Evolutionary conservation across 768 basidiomycete species (phyloP), one percentile per base, ranked within the genome.

Genomic region (Clavaria fumosa): DNA sequence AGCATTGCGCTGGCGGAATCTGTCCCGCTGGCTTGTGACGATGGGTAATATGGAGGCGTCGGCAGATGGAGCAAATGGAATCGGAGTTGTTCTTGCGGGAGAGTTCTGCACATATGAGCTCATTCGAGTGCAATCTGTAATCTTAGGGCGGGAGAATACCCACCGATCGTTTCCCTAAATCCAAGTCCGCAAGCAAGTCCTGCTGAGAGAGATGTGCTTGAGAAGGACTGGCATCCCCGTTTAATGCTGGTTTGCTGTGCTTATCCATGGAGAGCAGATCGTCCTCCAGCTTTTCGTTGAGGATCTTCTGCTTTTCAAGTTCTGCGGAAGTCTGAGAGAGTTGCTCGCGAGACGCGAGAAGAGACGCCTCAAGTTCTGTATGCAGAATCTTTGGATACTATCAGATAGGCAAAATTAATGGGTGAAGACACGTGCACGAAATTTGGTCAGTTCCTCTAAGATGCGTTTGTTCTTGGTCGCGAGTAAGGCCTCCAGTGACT

Each of bases 11-110:
- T 91, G 88, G 35, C 93, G 68, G 72, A 97, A 99, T n/a, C 93
- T 70, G 53, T 99, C 95, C 40, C 95, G 70, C 53, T 99, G 95
- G 50, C 84, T 83, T 1, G 95, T 96, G 27, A 97, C 95, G 46
- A 99, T 97, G 2, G 93, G 95, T n/a, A 99, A 59, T 48, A 97
- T 97, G 6, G 89, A 91, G 0, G 81, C 84, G 51, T 97, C 93
- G 4, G 82, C 84, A 2, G 83, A 70, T 23, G 75, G 58, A 4
- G 72, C 62, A 50, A 83, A 81, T 1, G 75, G 72, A 46, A 84
- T 72, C 1, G 85, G 76, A 3, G 75, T 75, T 39, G 63, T 59
- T 40, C 73, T 62, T 11, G 63, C 55, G 19, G 63, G 56, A 26
- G 49, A 48, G 38, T 56, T 54, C 56, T 59, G 30, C 37, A 28